A percentile compares a stretch with the other conserved stretches of the same genome.
phyloP scores from a whole-genome alignment of 768 basidiomycete species.

The Auriscalpium orientale region DNA sequence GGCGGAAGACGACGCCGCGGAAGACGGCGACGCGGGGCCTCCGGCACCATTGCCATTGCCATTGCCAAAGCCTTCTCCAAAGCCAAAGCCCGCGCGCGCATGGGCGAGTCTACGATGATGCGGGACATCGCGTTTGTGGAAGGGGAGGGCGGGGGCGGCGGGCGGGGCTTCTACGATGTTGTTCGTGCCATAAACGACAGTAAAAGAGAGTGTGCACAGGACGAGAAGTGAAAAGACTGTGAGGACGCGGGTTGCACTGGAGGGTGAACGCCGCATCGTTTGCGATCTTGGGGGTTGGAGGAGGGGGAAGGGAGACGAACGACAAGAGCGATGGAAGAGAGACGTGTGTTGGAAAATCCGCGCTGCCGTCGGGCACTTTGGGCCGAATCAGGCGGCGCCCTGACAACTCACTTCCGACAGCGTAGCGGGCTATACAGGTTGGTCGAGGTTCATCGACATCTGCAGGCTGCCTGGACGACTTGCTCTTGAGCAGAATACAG shows the following conservation, averaged over 20 bases:
- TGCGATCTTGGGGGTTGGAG: background rate
- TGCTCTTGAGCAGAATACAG: no score
- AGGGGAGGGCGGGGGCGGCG: background rate
- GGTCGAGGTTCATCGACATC: no score
- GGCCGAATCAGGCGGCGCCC: no score
- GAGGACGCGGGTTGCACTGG: conserved; percentile 4
- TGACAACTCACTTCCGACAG: no score
- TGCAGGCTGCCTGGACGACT: no score
- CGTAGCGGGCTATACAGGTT: no score
- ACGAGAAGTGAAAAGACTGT: conserved; percentile 10
- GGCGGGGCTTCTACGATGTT: conserved; percentile 1
- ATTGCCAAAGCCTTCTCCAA: no score
- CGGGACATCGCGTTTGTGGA: background rate
- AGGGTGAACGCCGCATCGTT: conserved; percentile 7
- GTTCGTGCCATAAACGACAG: background rate
- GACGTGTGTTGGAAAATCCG: no score
- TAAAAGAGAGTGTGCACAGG: conserved; percentile 4
- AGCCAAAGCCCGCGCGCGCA: background rate
- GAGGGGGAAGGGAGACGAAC: no score
- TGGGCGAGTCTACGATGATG: background rate
- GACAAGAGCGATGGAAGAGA: background rate
- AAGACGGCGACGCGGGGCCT: background rate
- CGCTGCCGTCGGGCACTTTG: no score
- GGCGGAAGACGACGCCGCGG: background rate
- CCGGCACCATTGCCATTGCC: background rate